Percentiles rank a stretch among this genome's conserved stretches.
These are phyloP conservation scores for Castanea sativa DNA, from an alignment of 306 rosid genomes.

Conservation along the genomic window DNA sequence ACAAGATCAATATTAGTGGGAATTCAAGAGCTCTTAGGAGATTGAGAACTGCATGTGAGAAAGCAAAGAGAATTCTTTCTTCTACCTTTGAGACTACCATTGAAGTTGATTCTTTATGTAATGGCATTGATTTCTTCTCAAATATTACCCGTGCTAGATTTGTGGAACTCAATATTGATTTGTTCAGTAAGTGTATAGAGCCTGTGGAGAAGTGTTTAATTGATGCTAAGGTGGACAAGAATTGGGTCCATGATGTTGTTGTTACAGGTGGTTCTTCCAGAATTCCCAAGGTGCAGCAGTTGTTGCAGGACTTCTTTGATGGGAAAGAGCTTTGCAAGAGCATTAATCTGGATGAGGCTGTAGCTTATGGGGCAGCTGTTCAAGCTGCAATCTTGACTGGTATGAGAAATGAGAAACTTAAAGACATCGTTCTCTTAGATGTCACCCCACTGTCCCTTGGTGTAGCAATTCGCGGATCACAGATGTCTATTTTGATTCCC, in stretches of 20 bases:
- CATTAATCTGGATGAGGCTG: conserved; percentile 26
- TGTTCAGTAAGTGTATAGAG: conserved; percentile 14
- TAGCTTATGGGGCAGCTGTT: conserved; percentile 15
- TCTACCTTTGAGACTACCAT: not conserved
- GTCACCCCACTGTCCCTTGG: conserved; percentile 26
- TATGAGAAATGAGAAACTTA: conserved; percentile 10
- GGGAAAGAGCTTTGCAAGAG: conserved; percentile 30
- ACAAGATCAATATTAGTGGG: conserved; percentile 7
- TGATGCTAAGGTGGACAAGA: conserved; percentile 24
- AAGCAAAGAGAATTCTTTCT: conserved; percentile 11
- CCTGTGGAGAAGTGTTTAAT: conserved; percentile 22
- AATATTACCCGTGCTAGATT: conserved; percentile 17
- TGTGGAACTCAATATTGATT: conserved; percentile 15
- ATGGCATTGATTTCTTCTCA: conserved; percentile 16
- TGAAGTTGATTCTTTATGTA: conserved; percentile 3
- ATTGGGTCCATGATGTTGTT: conserved; percentile 16
- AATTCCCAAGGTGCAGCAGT: conserved; percentile 17
- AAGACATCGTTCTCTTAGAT: conserved; percentile 13
- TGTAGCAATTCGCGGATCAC: not conserved
- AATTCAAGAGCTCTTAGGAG: conserved; percentile 3
- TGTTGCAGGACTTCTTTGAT: conserved; percentile 20
- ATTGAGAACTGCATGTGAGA: conserved; percentile 11
- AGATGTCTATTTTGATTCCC: conserved; percentile 7
- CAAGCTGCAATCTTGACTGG: conserved; percentile 14
- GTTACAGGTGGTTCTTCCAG: conserved; percentile 26